Conservation (phyloP, 2,329 filamentous ascomycete genomes). For the Claviceps spartinae region DNA sequence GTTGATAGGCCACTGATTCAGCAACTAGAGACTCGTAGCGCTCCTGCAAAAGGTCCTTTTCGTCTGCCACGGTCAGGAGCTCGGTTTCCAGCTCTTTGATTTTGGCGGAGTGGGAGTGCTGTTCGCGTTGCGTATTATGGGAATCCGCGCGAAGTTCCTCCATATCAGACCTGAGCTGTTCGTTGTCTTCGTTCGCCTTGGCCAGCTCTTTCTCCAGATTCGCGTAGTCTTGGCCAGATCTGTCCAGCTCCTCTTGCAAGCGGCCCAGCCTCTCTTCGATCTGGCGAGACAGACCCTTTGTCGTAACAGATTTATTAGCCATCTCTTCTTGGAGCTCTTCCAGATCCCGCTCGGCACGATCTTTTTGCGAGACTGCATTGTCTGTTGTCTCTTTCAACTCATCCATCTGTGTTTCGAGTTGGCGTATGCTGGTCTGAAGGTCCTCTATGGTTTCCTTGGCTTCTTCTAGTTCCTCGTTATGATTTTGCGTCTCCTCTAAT, state of each 20-base stretch:
- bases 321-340: constrained; percentile 63
- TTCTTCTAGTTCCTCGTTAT: constrained; percentile 37
- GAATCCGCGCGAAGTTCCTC: constrained; percentile 25
- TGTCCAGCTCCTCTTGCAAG: constrained; percentile 52
- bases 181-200: constrained; percentile 32
- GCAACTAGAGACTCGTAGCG: constrained; percentile 53
- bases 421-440: constrained; percentile 40
- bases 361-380: constrained; percentile 38
- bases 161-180: constrained; percentile 29
- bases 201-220: constrained; percentile 38
- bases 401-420: constrained; percentile 39
- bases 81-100: constrained; percentile 46
- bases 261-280: constrained; percentile 56
- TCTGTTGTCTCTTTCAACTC: constrained; percentile 41
- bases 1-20: constrained; percentile 54
- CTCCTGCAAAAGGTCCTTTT: constrained; percentile 56
- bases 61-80: constrained; percentile 42
- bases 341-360: constrained; percentile 44
- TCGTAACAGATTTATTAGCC: constrained; percentile 64
- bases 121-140: constrained; percentile 16
- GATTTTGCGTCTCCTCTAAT: constrained; percentile 42
- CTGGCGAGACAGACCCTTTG: constrained; percentile 61
- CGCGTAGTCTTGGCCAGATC: constrained; percentile 32
- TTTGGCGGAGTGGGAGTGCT: constrained; percentile 30
- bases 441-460: constrained; percentile 45